Evolutionary conservation across 106 monocot genomes (phyloP).

Genomic region (Acorus calamus): DNA sequence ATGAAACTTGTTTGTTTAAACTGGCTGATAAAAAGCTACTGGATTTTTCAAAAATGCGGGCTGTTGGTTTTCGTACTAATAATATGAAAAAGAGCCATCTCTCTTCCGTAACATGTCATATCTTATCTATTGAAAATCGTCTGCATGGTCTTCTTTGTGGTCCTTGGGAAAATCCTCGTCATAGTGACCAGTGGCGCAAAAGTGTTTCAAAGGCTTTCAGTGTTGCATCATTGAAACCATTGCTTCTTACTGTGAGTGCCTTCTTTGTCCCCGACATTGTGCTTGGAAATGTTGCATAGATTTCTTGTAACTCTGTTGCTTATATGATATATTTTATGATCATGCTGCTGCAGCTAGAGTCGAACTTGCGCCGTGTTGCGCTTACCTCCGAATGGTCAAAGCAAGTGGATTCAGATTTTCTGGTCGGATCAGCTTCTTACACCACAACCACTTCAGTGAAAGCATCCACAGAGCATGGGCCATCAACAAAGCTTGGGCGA

Average conservation of each 20-base stretch:
- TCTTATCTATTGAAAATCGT: constrained; percentile 66
- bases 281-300: not conserved
- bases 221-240: constrained; percentile 43
- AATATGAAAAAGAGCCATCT: constrained; percentile 54
- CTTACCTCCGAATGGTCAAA: constrained; percentile 72
- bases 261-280: too few relatives aligned
- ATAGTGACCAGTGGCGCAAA: constrained; percentile 53
- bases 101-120: constrained; percentile 27
- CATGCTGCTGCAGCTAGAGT: constrained; percentile 63
- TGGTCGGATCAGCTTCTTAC: constrained; percentile 62
- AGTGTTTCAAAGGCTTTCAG: constrained; percentile 53
- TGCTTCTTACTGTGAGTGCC: constrained; percentile 66
- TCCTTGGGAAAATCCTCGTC: constrained; percentile 72
- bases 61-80: constrained; percentile 24
- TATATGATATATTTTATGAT: not conserved
- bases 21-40: constrained; percentile 26
- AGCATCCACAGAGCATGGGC: constrained; percentile 5
- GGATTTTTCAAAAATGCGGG: constrained; percentile 18
- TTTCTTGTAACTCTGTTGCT: not conserved
- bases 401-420: constrained; percentile 47
- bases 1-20: constrained; percentile 53
- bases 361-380: constrained; percentile 66
- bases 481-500: constrained; percentile 17
- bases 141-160: constrained; percentile 61
- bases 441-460: constrained; percentile 16